These are phyloP conservation scores for Solanum megistacrolobum DNA, from an alignment of 257 asterid genomes.

Conservation along the genomic window DNA sequence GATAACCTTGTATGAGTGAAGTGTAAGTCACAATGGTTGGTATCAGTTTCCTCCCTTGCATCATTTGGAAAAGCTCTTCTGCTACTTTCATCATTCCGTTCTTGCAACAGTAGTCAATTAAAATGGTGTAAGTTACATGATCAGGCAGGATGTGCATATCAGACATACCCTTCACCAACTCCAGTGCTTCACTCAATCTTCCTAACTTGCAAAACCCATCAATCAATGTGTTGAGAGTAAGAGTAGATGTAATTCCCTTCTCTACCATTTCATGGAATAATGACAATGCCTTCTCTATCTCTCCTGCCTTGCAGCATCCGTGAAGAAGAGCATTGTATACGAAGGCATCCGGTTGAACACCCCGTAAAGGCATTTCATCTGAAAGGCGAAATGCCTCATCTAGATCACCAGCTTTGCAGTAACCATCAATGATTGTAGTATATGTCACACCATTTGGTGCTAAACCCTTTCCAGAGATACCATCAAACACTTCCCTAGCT, in stretches of 20 bases:
- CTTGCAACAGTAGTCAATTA: slow-evolving; percentile 58
- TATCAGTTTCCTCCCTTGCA: slow-evolving; percentile 45
- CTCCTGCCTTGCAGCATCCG: slow-evolving; percentile 76
- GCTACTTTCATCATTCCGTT: slow-evolving; percentile 53
- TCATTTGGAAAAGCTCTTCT: slow-evolving; percentile 50
- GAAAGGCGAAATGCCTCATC: slow-evolving; percentile 51
- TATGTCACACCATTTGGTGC: slow-evolving; percentile 59
- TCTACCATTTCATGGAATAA: slow-evolving; percentile 40
- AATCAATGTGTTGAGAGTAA: slow-evolving; percentile 62
- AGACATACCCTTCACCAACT: slow-evolving; percentile 50
- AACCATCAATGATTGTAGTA: slow-evolving; percentile 72
- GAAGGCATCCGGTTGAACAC: slow-evolving; percentile 54
- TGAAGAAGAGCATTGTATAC: slow-evolving; percentile 60
- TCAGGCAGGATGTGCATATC: slow-evolving; percentile 52
- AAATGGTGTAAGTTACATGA: slow-evolving; percentile 61
- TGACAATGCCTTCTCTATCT: slow-evolving; percentile 49
- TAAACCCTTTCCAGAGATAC: slow-evolving; percentile 46
- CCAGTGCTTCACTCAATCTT: slow-evolving; percentile 44
- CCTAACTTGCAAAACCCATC: slow-evolving; percentile 71
- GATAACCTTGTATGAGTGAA: slow-evolving; percentile 61
- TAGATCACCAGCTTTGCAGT: slow-evolving; percentile 53
- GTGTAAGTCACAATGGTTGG: slow-evolving; percentile 72
- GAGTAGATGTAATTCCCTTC: slow-evolving; percentile 48
- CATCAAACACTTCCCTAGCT: slow-evolving; percentile 56
- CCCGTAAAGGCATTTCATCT: slow-evolving; percentile 49